phyloP scores from a whole-genome alignment of 2,329 filamentous ascomycete species.

The Cytospora piceae region DNA sequence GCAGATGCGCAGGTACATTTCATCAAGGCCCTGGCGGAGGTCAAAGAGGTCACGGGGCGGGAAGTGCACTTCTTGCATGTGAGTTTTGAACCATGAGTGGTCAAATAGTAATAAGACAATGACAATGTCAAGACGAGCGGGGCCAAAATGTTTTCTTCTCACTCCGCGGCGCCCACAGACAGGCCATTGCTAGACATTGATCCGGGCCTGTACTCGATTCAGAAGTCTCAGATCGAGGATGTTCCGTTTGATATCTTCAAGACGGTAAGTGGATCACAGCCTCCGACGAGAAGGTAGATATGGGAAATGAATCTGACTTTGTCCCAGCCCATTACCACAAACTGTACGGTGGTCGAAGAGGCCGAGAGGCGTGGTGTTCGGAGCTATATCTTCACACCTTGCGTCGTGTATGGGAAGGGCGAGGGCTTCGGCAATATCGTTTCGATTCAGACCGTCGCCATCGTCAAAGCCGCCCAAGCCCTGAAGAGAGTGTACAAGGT shows the following conservation, averaged over 20 bases:
- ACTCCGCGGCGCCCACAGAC: slow-evolving; percentile 49
- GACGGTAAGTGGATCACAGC: neutral
- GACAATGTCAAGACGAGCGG: slow-evolving; percentile 46
- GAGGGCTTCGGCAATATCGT: slow-evolving; percentile 55
- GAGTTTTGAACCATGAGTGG: slow-evolving; percentile 20
- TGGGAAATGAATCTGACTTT: neutral
- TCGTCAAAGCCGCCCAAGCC: slow-evolving; percentile 50
- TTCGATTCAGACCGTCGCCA: slow-evolving; percentile 55
- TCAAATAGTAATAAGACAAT: neutral
- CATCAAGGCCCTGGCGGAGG: slow-evolving; percentile 50
- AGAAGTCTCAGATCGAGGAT: slow-evolving; percentile 41
- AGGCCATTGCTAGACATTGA: slow-evolving; percentile 48
- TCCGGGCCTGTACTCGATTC: slow-evolving; percentile 46
- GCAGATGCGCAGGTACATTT: slow-evolving; percentile 42
- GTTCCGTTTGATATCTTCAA: slow-evolving; percentile 22
- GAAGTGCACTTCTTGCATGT: slow-evolving; percentile 54
- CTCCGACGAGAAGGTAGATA: neutral
- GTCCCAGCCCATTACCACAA: slow-evolving; percentile 45
- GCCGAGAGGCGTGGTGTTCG: slow-evolving; percentile 47
- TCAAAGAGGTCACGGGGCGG: slow-evolving; percentile 45
- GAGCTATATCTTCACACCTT: slow-evolving; percentile 57
- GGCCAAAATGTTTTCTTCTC: slow-evolving; percentile 56
- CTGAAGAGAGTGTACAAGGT: slow-evolving; percentile 47
- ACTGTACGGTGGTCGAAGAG: slow-evolving; percentile 48
- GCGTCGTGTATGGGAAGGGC: slow-evolving; percentile 55